Evolutionary conservation across 345 rosid species (phyloP), one percentile per base, ranked within the genome.

Genomic region (Limnanthes douglasii): DNA sequence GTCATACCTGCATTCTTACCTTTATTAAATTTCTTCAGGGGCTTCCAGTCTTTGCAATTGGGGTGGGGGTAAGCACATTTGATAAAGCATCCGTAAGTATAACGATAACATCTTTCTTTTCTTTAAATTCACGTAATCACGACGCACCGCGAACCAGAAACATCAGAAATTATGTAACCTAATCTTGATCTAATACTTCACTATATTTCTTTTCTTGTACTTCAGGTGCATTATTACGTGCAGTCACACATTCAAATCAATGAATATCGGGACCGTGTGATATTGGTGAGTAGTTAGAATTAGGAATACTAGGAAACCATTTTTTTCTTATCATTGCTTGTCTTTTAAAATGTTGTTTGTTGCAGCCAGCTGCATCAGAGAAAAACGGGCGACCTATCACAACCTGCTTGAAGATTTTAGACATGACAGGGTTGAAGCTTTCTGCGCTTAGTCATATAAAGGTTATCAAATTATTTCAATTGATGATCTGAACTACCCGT

Each of bases 1-100:
- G n/a, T n/a, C n/a, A n/a, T n/a, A n/a, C n/a, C n/a, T n/a, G n/a
- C n/a, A n/a, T n/a, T n/a, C n/a, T n/a, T n/a, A n/a, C n/a, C n/a
- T n/a, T n/a, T n/a, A n/a, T n/a, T n/a, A n/a, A n/a, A 22, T 43
- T 30, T 49, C 18, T 46, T 21, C 70, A 84, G 97, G 98, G 95
- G 16, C 75, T 72, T 41, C 98, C 95, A 13, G 85, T 90, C 44
- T 76, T 74, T 47, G 94, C 79, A 29, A 20, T 68, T 24, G 94
- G 98, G 11, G 79, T 55, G 11, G 98, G 98, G 33, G 77, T 64
- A 25, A 90, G 95, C 69, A 77, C 84, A 18, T 77, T 62, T 27
- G 94, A 90, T 66, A 83, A 74, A 61, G 98, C 98, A 47, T 79
- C 98, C 15, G 98, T 90, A 69, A 66, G 94, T n/a, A n/a, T n/a